Evolutionary conservation across 2,329 filamentous ascomycete species (phyloP), one percentile per base, ranked within the genome.

Genomic region (Scedosporium aurantiacum): DNA sequence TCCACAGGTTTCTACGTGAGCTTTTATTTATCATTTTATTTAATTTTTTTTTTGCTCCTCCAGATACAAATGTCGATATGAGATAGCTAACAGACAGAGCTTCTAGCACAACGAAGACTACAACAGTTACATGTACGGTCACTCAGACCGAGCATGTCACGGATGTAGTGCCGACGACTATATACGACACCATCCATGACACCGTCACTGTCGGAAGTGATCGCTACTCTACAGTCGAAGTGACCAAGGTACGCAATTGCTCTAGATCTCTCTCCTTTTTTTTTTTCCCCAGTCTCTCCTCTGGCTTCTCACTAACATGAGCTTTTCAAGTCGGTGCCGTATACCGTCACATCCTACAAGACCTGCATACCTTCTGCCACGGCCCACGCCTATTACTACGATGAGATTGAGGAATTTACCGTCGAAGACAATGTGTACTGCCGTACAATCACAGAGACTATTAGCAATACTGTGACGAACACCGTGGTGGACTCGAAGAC

Each of bases 401-500:
- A 12, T 3, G 50, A 54, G n/a, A 18, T 54, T 12, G 16, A 2
- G 16, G 23, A 54, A 14, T 54, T 23, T 27, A 25, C 21, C 23
- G 18, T 27, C 12, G 18, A 54, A 14, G 50, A 23, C 18, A 2
- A 54, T 23, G 4, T 14, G 18, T 54, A 54, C 23, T 54, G 50
- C 21, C 18, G 50, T 23, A 54, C 50, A 10, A 12, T 54, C 18
- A 68, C 68, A 6, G 60, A 65, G 41, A 68, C 66, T 14, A 63
- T 64, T 8, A 60, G 59, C 18, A 60, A 61, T 21, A 63, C 59
- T 14, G 41, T 56, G 16, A 67, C 64, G 12, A 43, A 63, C 6
- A 63, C 63, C 28, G 59, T 64, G 21, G 65, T 63, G 4, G 61
- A 67, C 50, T 67, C 66, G 60, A 57, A 65, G 16, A 57, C 55